A percentile compares a stretch with the other conserved stretches of the same genome.
Evolutionary conservation across 164 flowering plant species (phyloP).

Genomic region (Nelumbo lutea): DNA sequence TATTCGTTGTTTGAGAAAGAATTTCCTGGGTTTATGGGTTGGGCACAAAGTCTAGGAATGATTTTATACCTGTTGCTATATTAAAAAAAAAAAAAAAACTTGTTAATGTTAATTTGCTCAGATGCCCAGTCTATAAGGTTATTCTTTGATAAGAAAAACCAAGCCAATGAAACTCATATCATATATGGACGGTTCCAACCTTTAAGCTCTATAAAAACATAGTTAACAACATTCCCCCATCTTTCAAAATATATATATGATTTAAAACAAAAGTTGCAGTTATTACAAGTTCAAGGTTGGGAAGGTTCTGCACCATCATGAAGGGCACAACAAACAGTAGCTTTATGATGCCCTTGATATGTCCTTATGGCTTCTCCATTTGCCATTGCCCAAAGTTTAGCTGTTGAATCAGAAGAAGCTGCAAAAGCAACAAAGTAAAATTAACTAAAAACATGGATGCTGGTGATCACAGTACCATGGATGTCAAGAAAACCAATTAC

Average conservation of each 20-base stretch:
- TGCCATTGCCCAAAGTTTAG: constrained; percentile 75
- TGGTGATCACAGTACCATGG: neutral
- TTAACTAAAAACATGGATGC: neutral
- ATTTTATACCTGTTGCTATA: no score
- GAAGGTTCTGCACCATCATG: constrained; percentile 88
- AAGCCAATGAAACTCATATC: neutral
- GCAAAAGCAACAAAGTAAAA: constrained; percentile 12
- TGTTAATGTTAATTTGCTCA: no score
- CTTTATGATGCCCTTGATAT: constrained; percentile 92
- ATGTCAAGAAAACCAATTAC: no score
- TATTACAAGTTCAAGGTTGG: constrained; percentile 17
- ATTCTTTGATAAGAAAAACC: no score
- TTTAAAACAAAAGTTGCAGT: neutral
- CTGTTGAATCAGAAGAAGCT: constrained; percentile 93
- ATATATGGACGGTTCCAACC: neutral
- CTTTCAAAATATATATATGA: neutral
- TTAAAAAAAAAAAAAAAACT: no score
- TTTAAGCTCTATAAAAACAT: no score
- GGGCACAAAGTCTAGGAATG: no score
- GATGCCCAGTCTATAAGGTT: no score
- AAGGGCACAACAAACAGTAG: constrained; percentile 86
- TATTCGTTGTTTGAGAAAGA: no score
- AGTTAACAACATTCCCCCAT: neutral
- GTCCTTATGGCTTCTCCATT: constrained; percentile 59
- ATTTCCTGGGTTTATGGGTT: no score